phyloP scores from a whole-genome alignment of 345 rosid species.

The Lumnitzera racemosa region DNA sequence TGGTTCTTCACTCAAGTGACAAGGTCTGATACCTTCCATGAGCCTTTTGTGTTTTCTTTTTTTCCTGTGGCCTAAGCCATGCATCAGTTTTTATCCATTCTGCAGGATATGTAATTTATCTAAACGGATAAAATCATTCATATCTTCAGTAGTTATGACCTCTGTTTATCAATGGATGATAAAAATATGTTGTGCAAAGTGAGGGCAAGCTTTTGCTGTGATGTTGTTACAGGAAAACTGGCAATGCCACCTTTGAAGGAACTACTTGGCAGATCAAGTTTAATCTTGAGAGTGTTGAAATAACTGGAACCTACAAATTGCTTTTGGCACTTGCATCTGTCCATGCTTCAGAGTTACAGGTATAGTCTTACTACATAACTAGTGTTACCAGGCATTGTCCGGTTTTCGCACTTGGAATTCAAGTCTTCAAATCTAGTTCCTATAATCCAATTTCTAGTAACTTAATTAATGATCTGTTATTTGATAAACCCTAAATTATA shows the following conservation, averaged over 20 bases:
- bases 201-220: background rate
- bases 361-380: background rate
- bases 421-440: no score
- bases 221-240: slow-evolving; percentile 30
- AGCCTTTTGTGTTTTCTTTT: no score
- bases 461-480: no score
- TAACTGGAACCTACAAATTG: slow-evolving; percentile 27
- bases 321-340: slow-evolving; percentile 58
- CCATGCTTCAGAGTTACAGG: slow-evolving; percentile 49
- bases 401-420: background rate
- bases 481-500: no score
- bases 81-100: no score
- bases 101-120: no score
- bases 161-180: no score
- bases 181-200: no score
- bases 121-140: no score
- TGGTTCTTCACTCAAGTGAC: slow-evolving; percentile 88
- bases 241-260: slow-evolving; percentile 34
- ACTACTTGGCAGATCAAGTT: slow-evolving; percentile 77
- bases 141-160: no score
- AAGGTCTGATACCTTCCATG: slow-evolving; percentile 33
- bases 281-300: slow-evolving; percentile 19
- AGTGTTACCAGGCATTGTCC: background rate
- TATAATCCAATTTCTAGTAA: no score
- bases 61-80: no score